phyloP scores from a whole-genome alignment of 805 yeast species.

The Teunomyces barrocoloradensis region DNA sequence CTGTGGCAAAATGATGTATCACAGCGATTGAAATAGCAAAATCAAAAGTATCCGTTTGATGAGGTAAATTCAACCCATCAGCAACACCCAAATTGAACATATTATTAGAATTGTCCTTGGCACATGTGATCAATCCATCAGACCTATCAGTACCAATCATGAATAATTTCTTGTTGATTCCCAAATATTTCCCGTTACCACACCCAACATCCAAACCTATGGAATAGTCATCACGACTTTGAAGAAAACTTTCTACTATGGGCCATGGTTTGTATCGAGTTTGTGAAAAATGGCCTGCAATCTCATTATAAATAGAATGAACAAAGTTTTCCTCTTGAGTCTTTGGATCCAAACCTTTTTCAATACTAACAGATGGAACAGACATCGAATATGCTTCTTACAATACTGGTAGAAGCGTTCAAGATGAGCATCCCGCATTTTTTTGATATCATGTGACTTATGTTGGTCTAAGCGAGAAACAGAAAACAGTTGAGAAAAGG shows the following conservation, averaged over 20 bases:
- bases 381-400: slow-evolving; percentile 17
- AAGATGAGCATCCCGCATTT: slow-evolving; percentile 1
- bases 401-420: neutral
- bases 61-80: slow-evolving; percentile 66
- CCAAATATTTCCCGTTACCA: slow-evolving; percentile 92
- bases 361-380: slow-evolving; percentile 31
- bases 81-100: slow-evolving; percentile 65
- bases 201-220: slow-evolving; percentile 94
- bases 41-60: slow-evolving; percentile 45
- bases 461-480: no score
- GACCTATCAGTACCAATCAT: slow-evolving; percentile 78
- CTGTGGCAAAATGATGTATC: slow-evolving; percentile 90
- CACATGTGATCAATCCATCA: slow-evolving; percentile 65
- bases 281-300: slow-evolving; percentile 89
- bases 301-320: slow-evolving; percentile 89
- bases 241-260: slow-evolving; percentile 72
- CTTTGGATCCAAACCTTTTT: slow-evolving; percentile 41
- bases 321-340: slow-evolving; percentile 74
- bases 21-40: slow-evolving; percentile 96
- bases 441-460: slow-evolving; percentile 1
- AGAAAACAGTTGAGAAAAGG: no score
- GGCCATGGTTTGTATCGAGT: slow-evolving; percentile 99
- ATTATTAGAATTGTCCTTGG: slow-evolving; percentile 39
- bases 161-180: slow-evolving; percentile 63
- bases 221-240: slow-evolving; percentile 46